Conservation (phyloP, 1,284 basidiomycete genomes). For the Sporisorium scitamineum region DNA sequence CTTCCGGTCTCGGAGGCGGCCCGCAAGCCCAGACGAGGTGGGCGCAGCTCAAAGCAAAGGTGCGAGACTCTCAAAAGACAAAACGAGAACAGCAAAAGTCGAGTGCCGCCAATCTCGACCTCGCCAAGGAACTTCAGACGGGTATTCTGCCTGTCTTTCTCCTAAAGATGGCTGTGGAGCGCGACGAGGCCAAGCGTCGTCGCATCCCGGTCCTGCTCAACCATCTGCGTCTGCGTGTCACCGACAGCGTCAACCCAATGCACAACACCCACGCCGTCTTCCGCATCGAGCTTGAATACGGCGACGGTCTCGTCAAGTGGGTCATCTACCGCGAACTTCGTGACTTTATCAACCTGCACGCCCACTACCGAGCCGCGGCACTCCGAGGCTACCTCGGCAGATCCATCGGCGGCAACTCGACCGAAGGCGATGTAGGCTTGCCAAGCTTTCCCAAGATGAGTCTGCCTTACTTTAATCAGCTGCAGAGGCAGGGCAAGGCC, state of each 20-base stretch:
- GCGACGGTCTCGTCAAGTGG: slow-evolving; percentile 89
- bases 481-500: slow-evolving; percentile 70
- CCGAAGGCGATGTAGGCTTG: slow-evolving; percentile 75
- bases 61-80: slow-evolving; percentile 49
- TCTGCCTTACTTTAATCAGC: slow-evolving; percentile 85
- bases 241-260: slow-evolving; percentile 85
- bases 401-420: slow-evolving; percentile 43
- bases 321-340: slow-evolving; percentile 93
- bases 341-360: slow-evolving; percentile 90
- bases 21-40: slow-evolving; percentile 41
- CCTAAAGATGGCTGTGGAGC: slow-evolving; percentile 87
- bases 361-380: slow-evolving; percentile 85
- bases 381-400: slow-evolving; percentile 62
- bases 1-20: slow-evolving; percentile 9
- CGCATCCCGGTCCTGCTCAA: slow-evolving; percentile 89
- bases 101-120: slow-evolving; percentile 36
- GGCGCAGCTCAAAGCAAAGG: slow-evolving; percentile 54
- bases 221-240: slow-evolving; percentile 83
- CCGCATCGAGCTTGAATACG: slow-evolving; percentile 95
- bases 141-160: slow-evolving; percentile 54
- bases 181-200: slow-evolving; percentile 85
- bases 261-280: slow-evolving; percentile 84
- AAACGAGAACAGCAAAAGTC: slow-evolving; percentile 49
- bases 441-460: slow-evolving; percentile 91
- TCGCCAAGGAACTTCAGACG: slow-evolving; percentile 52